Conservation (phyloP, 768 basidiomycete genomes). For the Leccinum arenicola region DNA sequence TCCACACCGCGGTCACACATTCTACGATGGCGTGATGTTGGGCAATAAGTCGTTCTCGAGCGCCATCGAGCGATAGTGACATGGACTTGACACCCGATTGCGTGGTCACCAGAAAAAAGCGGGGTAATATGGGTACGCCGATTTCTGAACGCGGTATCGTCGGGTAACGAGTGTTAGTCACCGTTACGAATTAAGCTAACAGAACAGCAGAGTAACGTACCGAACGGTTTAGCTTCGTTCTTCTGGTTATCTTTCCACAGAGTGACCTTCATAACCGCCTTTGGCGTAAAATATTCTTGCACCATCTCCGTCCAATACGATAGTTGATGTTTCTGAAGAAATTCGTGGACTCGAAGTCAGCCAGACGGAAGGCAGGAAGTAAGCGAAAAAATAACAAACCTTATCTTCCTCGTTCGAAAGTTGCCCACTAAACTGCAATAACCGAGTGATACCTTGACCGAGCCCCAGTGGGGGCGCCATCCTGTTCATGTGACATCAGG, state of each 20-base stretch:
- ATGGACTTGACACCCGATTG: constrained; percentile 85
- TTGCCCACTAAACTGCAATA: constrained; percentile 69
- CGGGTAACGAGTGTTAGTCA: constrained; percentile 9
- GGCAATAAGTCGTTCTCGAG: constrained; percentile 61
- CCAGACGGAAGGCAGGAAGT: background rate
- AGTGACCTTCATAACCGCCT: constrained; percentile 74
- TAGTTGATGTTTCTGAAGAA: constrained; percentile 54
- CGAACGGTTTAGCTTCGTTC: constrained; percentile 80
- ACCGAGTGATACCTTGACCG: constrained; percentile 62
- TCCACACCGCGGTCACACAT: constrained; percentile 75
- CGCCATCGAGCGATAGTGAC: constrained; percentile 75
- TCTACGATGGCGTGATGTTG: constrained; percentile 54
- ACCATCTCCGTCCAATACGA: constrained; percentile 67
- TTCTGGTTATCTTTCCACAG: constrained; percentile 85
- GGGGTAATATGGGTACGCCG: constrained; percentile 72
- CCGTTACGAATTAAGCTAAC: constrained; percentile 2
- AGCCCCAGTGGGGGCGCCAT: constrained; percentile 40
- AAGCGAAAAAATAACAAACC: constrained; percentile 23
- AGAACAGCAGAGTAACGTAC: constrained; percentile 40
- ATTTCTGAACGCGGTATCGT: constrained; percentile 52
- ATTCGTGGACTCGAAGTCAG: constrained; percentile 4
- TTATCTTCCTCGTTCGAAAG: constrained; percentile 55
- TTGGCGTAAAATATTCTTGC: constrained; percentile 66
- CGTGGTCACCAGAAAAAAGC: constrained; percentile 81
- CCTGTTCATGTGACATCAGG: constrained; percentile 25